These are phyloP conservation scores for Neofusicoccum umdonicola DNA, from an alignment of 2,329 filamentous ascomycete species.

Conservation along the genomic window DNA sequence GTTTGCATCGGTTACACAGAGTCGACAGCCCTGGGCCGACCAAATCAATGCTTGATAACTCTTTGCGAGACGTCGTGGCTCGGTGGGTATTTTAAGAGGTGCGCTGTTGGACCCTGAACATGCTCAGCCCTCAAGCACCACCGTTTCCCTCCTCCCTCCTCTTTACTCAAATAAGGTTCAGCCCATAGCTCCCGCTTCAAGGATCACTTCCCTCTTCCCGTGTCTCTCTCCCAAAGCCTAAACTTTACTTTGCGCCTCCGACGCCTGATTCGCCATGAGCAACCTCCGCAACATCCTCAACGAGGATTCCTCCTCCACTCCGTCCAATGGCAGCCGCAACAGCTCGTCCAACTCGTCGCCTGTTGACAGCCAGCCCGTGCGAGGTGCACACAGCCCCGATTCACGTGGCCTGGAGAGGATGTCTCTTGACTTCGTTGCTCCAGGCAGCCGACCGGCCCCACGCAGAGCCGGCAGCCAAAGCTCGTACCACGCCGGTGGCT, in stretches of 20 bases:
- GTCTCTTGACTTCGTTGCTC: constrained; percentile 17
- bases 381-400: neutral
- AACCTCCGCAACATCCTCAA: constrained; percentile 17
- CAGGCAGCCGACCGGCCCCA: constrained; percentile 13
- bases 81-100: constrained; percentile 15
- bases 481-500: neutral
- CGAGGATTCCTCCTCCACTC: neutral
- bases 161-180: constrained; percentile 7
- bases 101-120: constrained; percentile 12
- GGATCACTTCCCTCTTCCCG: neutral
- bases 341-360: neutral
- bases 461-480: neutral
- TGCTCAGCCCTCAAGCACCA: neutral
- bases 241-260: neutral
- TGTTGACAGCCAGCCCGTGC: neutral
- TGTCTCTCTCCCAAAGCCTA: neutral
- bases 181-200: constrained; percentile 4
- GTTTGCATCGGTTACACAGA: constrained; percentile 18
- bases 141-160: neutral
- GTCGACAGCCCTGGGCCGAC: constrained; percentile 11
- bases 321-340: constrained; percentile 5
- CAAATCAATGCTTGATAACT: constrained; percentile 16
- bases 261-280: constrained; percentile 9
- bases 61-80: constrained; percentile 1
- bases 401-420: constrained; percentile 16